These are phyloP conservation scores for Sphagnum magellanicum DNA, from an alignment of 228 moss, liverwort and hornwort species.

Conservation along the genomic window DNA sequence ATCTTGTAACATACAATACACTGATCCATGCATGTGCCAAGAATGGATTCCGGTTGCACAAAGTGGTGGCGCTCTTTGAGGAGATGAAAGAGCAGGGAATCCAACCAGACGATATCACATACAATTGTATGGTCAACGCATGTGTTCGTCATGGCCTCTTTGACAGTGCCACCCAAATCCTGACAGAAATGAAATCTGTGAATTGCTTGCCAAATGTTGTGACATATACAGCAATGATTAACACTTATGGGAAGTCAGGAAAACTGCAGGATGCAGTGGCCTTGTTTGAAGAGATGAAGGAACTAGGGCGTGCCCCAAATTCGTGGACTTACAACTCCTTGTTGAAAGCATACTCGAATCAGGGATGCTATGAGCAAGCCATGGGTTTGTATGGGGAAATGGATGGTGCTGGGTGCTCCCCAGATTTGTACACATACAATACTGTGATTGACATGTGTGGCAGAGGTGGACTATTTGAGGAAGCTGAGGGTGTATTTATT, in stretches of 20 bases:
- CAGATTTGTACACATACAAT: conserved; percentile 89
- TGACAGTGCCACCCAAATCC: conserved; percentile 43
- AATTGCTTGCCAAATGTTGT: conserved; percentile 74
- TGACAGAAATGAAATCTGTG: conserved; percentile 65
- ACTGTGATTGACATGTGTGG: conserved; percentile 87
- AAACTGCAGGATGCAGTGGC: conserved; percentile 71
- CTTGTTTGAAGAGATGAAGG: conserved; percentile 91
- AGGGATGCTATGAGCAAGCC: conserved; percentile 72
- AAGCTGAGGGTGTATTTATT: conserved; percentile 74
- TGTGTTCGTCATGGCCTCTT: conserved; percentile 58
- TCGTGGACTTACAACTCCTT: conserved; percentile 95
- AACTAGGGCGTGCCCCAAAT: conserved; percentile 74
- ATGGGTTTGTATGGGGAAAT: conserved; percentile 76
- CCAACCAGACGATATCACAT: conserved; percentile 73
- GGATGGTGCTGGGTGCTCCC: conserved; percentile 74
- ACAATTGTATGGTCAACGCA: conserved; percentile 89
- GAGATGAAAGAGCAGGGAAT: conserved; percentile 56
- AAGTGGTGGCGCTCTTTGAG: conserved; percentile 51
- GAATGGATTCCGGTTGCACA: conserved; percentile 43
- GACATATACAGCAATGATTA: conserved; percentile 81
- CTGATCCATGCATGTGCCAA: conserved; percentile 65
- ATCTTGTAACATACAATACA: conserved; percentile 77
- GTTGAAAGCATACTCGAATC: conserved; percentile 81
- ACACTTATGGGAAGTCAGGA: conserved; percentile 74
- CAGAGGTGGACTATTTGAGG: conserved; percentile 60